Conservation (phyloP, 2,329 filamentous ascomycete genomes). For the Chaetomium strumarium region DNA sequence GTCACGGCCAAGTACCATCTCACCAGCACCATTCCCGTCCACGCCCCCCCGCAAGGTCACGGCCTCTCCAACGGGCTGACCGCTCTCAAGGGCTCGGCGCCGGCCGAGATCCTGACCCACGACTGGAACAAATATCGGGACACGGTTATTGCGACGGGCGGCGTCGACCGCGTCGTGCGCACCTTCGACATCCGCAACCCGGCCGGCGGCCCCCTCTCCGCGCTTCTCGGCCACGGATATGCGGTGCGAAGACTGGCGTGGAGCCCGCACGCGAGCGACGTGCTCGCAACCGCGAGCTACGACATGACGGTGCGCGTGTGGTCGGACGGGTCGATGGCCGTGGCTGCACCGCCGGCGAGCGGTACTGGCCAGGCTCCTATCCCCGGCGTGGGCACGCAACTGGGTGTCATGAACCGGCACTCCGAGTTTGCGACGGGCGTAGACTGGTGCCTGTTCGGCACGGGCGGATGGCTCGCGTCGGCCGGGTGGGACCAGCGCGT, state of each 20-base stretch:
- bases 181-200: slow-evolving; percentile 86
- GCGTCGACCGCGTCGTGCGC: slow-evolving; percentile 80
- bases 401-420: slow-evolving; percentile 85
- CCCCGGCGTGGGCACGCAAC: slow-evolving; percentile 56
- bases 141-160: slow-evolving; percentile 76
- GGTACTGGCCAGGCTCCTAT: slow-evolving; percentile 22
- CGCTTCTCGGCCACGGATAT: slow-evolving; percentile 84
- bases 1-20: slow-evolving; percentile 84
- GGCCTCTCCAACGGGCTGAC: slow-evolving; percentile 24
- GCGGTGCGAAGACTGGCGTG: slow-evolving; percentile 80
- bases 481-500: slow-evolving; percentile 92
- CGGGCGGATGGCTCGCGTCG: slow-evolving; percentile 91
- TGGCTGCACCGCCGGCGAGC: slow-evolving; percentile 33
- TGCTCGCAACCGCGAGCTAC: slow-evolving; percentile 84
- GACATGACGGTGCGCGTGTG: slow-evolving; percentile 97
- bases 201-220: slow-evolving; percentile 61
- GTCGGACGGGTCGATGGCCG: slow-evolving; percentile 57
- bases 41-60: slow-evolving; percentile 49
- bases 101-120: slow-evolving; percentile 82
- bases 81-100: slow-evolving; percentile 41
- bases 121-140: slow-evolving; percentile 99
- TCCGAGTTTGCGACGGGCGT: slow-evolving; percentile 95
- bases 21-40: slow-evolving; percentile 74
- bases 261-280: slow-evolving; percentile 88
- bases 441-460: slow-evolving; percentile 96